phyloP scores from a whole-genome alignment of 768 basidiomycete genomes.

The Dacryopinax primogenitus region DNA sequence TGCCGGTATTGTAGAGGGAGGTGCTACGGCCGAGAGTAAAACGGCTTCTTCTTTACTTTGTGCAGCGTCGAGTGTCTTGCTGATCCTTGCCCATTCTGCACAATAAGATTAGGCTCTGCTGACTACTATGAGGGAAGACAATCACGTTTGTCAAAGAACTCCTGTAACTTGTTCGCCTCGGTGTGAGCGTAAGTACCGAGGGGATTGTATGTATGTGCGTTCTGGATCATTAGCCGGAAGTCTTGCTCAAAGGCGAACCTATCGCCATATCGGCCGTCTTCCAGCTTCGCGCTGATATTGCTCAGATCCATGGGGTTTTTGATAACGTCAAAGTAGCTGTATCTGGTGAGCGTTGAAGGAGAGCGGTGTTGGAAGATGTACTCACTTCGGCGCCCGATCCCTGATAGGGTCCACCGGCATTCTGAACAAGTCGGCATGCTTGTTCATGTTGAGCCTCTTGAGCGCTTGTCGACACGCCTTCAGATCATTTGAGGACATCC shows the following conservation, averaged over 20 bases:
- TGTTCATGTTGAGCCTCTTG: constrained; percentile 66
- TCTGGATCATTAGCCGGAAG: constrained; percentile 74
- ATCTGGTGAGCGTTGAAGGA: not conserved
- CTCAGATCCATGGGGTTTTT: constrained; percentile 91
- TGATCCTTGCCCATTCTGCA: constrained; percentile 76
- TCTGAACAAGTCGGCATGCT: constrained; percentile 59
- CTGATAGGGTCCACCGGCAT: constrained; percentile 94
- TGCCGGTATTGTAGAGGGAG: constrained; percentile 22
- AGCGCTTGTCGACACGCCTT: constrained; percentile 61
- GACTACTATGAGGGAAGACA: constrained; percentile 15
- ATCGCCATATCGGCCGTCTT: constrained; percentile 72
- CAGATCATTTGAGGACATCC: constrained; percentile 65
- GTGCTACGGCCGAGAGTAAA: constrained; percentile 18
- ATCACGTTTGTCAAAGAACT: constrained; percentile 76
- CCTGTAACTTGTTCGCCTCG: constrained; percentile 62
- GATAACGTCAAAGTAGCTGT: constrained; percentile 80
- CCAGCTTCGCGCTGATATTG: constrained; percentile 75
- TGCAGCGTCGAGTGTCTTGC: constrained; percentile 53
- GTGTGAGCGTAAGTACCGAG: constrained; percentile 58
- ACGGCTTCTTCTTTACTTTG: constrained; percentile 31
- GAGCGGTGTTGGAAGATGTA: constrained; percentile 18
- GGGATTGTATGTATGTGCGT: constrained; percentile 76
- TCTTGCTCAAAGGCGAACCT: constrained; percentile 75
- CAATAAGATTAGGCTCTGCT: constrained; percentile 9
- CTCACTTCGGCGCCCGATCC: constrained; percentile 77